These are phyloP conservation scores for Wallacemonas sp. DNA, from an alignment of 208 protist species.

Conservation along the genomic window DNA sequence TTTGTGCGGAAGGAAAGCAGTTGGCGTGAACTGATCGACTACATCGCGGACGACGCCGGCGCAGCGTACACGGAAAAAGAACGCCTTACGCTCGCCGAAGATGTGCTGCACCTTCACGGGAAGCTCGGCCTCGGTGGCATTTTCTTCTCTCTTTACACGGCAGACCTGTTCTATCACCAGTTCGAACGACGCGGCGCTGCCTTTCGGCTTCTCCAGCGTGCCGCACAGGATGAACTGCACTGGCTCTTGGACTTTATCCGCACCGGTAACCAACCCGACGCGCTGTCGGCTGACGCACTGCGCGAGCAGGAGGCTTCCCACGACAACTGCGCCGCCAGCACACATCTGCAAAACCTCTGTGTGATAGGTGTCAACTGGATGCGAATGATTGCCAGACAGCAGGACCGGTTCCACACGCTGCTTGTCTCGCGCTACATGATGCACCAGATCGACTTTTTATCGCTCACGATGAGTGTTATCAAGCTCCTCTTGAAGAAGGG, in stretches of 20 bases:
- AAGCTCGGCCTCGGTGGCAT: neutral
- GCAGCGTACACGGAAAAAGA: neutral
- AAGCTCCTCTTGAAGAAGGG: constrained; percentile 34
- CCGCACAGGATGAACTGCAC: constrained; percentile 34
- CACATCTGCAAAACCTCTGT: constrained; percentile 53
- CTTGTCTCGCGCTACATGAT: constrained; percentile 79
- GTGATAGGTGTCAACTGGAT: constrained; percentile 82
- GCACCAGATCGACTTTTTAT: constrained; percentile 80
- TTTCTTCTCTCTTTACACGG: neutral
- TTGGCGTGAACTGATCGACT: constrained; percentile 41
- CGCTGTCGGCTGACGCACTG: neutral
- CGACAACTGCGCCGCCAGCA: neutral
- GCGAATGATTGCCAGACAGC: constrained; percentile 52
- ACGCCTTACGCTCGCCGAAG: neutral
- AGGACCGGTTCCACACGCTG: constrained; percentile 38
- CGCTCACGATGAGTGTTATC: constrained; percentile 63
- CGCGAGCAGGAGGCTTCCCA: neutral
- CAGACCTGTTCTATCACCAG: constrained; percentile 1
- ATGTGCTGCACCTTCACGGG: neutral
- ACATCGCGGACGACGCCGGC: neutral
- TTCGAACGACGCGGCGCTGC: constrained; percentile 14
- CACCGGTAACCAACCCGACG: neutral
- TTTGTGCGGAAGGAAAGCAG: constrained; percentile 53
- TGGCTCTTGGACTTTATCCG: constrained; percentile 50
- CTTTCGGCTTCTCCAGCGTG: constrained; percentile 43